Evolutionary conservation across 1,284 basidiomycete genomes (phyloP), one percentile per base, ranked within the genome.

Genomic region (Trametes sp.): DNA sequence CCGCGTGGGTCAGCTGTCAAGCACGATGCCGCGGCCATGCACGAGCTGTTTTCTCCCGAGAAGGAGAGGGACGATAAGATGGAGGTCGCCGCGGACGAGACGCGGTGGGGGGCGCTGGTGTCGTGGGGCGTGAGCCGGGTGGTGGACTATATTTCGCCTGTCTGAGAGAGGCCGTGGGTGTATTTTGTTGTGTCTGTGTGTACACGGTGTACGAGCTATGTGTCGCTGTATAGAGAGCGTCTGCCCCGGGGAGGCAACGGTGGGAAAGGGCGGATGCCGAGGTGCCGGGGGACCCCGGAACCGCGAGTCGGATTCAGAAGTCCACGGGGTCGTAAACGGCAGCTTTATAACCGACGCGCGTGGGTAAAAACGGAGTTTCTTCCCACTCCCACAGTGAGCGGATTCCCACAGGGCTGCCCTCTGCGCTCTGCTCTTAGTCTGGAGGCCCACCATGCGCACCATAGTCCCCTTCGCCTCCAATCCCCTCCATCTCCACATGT

Each of bases 401-500:
- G 66, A 65, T 74, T 74, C 73, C 72, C 74, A 74, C 73, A 73
- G 69, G 67, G 51, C 60, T 61, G 63, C 68, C 65, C 63, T 61
- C 65, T 68, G 62, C 67, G 63, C 69, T 53, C 51, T 54, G 51
- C 58, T 59, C 58, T 54, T 54, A 48, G 51, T 48, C 58, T 33
- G 70, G 65, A 68, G 67, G 66, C 71, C 73, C 73, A 72, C 69
- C 71, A 76, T 76, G 75, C 74, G 74, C 69, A 75, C 74, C 67
- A 73, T 73, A 65, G 64, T 70, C 66, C 69, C 74, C 62, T 74
- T 72, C 70, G 70, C 80, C 73, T 67, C 73, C 63, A 66, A 65
- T 64, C 51, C 71, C 67, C 76, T 75, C 73, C 77, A 75, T 71
- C 73, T 76, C 72, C 75, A 78, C 60, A 83, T 83, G 81, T 76